Evolutionary conservation across 495 filamentous ascomycete species (phyloP), one percentile per base, ranked within the genome.

Genomic region (Saxophila tyrrhenica): DNA sequence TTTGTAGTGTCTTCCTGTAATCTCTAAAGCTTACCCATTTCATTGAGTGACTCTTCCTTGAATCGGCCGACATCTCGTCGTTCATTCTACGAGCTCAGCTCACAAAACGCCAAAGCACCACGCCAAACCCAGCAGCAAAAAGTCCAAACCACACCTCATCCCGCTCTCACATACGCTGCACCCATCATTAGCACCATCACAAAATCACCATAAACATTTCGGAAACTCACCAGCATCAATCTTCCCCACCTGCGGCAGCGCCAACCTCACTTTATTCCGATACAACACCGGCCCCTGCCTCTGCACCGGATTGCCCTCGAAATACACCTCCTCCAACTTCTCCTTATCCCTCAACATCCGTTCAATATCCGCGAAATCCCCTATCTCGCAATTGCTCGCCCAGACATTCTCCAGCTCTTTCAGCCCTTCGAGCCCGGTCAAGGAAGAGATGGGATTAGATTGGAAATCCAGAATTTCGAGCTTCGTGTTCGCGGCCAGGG

Each of bases 251-350:
- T 87, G 81, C 62, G 92, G 92, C 68, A 99, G 68, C 47, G 88
- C 84, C 69, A 99, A 70, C 59, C 81, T 75, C 24, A 99, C 79
- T 72, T 99, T 97, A 65, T 95, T 95, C 65, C 94, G 75, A 69
- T 99, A 99, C 48, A 94, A 65, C 19, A 82, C 84, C 39, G 81
- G 81, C 23, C 75, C 78, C 54, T 74, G 79, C 59, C 75, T 74
- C 73, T 97, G 90, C 62, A 99, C 65, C 44, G 92, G 92, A 63
- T 95, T 96, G 0, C 89, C 90, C 68, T 99, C 92, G 63, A 99
- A 94, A 67, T 99, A 99, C 23, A 99, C 91, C 1, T 94, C 97
- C 55, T 84, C 75, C 62, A 99, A 70, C 41, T 83, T 73, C 67
- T 86, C 72, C 70, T 90, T 94, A 59, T 87, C 83, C 54, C 65